Evolutionary conservation across 106 monocot species (phyloP).

Genomic region (Alisma plantagoaquatica): DNA sequence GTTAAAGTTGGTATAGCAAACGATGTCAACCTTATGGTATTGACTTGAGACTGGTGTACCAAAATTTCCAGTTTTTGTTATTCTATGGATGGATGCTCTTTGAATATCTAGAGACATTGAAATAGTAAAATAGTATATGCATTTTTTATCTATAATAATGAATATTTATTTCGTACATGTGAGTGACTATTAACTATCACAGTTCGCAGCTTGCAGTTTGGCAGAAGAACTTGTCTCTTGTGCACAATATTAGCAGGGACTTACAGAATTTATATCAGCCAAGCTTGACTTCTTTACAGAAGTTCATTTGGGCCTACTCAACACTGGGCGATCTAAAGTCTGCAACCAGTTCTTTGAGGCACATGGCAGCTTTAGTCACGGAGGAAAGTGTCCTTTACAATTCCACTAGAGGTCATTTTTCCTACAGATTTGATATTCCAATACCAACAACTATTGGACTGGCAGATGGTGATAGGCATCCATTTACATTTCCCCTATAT

Average conservation of each 20-base stretch:
- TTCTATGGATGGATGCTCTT: no score
- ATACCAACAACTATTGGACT: conserved; percentile 29
- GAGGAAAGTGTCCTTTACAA: conserved; percentile 16
- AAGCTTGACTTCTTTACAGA: conserved; percentile 37
- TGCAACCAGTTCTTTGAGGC: conserved; percentile 32
- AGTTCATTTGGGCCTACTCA: conserved; percentile 45
- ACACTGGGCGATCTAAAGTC: conserved; percentile 42
- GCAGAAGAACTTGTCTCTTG: conserved; percentile 39
- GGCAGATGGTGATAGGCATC: no score
- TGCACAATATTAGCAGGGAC: conserved; percentile 57
- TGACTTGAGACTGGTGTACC: no score
- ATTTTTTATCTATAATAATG: no score
- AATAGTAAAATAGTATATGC: no score
- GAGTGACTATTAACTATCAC: no score
- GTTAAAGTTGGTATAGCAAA: no score
- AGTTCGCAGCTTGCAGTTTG: conserved; percentile 59
- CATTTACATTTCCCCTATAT: no score
- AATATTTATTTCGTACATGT: no score
- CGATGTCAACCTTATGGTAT: no score
- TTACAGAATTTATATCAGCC: conserved; percentile 49
- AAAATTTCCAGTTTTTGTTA: no score
- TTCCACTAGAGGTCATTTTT: conserved; percentile 28
- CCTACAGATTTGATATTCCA: conserved; percentile 59
- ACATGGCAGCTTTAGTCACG: conserved; percentile 36
- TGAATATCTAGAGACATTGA: no score